phyloP scores from a whole-genome alignment of 352 stramenopile species.

The Phytopythium aichiense region DNA sequence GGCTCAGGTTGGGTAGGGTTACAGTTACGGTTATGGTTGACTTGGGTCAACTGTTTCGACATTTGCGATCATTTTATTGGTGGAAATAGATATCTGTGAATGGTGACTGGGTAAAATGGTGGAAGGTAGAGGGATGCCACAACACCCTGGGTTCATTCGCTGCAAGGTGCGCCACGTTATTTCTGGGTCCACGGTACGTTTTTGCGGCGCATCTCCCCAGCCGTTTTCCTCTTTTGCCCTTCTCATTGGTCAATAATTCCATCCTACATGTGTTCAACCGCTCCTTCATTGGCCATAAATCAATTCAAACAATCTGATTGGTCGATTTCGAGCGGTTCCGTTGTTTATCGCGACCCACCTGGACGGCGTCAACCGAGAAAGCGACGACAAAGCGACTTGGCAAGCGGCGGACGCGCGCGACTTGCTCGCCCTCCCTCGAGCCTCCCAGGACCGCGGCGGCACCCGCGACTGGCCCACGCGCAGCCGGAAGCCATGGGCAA shows the following conservation, averaged over 20 bases:
- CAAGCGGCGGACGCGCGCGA: background rate
- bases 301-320: background rate
- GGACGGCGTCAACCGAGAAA: background rate
- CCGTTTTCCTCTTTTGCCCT: background rate
- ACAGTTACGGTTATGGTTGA: background rate
- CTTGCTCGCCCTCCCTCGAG: background rate
- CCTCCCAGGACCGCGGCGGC: background rate
- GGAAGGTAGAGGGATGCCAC: no score
- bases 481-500: slow-evolving; percentile 5
- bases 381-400: background rate
- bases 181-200: background rate
- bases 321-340: background rate
- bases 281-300: background rate
- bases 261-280: background rate
- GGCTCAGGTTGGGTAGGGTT: background rate
- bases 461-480: background rate
- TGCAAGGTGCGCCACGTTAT: background rate
- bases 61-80: no score
- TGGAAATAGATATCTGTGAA: no score
- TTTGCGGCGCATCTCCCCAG: background rate
- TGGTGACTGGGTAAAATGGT: no score
- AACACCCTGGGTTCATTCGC: no score
- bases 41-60: no score
- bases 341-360: background rate
- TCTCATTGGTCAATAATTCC: background rate